A percentile compares a stretch with the other conserved stretches of the same genome.
Evolutionary conservation across 2,329 filamentous ascomycete genomes (phyloP).

Genomic region (Cercospora berteroae): DNA sequence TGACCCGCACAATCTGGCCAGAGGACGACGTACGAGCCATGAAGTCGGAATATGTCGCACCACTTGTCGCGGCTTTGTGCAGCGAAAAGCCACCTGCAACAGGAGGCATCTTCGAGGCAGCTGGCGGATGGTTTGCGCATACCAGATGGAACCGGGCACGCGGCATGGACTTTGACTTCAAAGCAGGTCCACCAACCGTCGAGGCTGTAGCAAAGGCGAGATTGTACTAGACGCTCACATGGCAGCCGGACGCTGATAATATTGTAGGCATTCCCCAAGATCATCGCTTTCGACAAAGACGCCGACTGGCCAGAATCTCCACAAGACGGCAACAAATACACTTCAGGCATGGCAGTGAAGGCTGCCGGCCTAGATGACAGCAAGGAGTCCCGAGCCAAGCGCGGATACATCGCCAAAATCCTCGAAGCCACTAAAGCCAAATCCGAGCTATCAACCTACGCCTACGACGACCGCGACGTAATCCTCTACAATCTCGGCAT

Average conservation of each 20-base stretch:
- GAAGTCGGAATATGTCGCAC: conserved; percentile 96
- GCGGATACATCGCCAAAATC: conserved; percentile 65
- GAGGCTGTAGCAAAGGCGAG: conserved; percentile 23
- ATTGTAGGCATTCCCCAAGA: conserved; percentile 62
- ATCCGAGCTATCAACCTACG: conserved; percentile 40
- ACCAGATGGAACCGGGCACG: conserved; percentile 92
- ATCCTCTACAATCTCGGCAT: conserved; percentile 91
- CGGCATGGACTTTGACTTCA: conserved; percentile 70
- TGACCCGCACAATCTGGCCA: conserved; percentile 89
- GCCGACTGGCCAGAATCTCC: conserved; percentile 79
- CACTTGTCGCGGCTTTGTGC: conserved; percentile 80
- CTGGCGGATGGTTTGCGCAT: conserved; percentile 83
- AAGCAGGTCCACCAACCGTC: conserved; percentile 14
- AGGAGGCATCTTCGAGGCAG: conserved; percentile 86
- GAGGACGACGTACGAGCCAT: conserved; percentile 96
- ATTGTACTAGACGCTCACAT: neutral
- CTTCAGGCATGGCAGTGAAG: conserved; percentile 14
- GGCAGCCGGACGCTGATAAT: neutral
- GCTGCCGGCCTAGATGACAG: conserved; percentile 59
- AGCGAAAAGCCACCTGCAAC: conserved; percentile 79
- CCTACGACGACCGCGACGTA: conserved; percentile 79
- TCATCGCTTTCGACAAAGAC: conserved; percentile 81
- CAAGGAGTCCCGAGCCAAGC: conserved; percentile 32
- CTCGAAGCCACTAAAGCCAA: conserved; percentile 62
- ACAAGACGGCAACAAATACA: conserved; percentile 70